phyloP scores from a whole-genome alignment of 176 grass and related monocot species.

The Tillandsia leiboldiana region DNA sequence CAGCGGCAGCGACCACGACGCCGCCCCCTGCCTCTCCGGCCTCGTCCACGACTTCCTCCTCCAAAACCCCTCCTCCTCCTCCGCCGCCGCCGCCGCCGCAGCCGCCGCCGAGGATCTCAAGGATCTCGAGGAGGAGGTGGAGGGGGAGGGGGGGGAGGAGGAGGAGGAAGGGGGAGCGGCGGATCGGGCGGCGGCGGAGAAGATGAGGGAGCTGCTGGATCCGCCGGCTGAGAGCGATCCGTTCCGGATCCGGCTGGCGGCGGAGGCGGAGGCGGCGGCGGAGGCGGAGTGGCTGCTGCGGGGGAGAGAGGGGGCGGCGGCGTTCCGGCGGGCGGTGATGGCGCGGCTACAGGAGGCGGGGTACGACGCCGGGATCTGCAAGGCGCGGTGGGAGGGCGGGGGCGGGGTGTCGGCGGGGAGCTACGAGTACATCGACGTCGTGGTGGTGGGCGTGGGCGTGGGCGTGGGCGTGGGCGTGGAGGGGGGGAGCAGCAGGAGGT shows the following conservation, averaged over 20 bases:
- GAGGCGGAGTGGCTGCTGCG: constrained; percentile 12
- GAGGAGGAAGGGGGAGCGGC: constrained; percentile 2
- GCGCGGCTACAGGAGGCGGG: constrained; percentile 33
- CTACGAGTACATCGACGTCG: constrained; percentile 95
- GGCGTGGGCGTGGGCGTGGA: not conserved
- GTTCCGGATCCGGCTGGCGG: constrained; percentile 50
- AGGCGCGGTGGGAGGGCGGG: constrained; percentile 51
- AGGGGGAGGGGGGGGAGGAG: constrained; percentile 8
- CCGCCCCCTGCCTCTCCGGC: constrained; percentile 51
- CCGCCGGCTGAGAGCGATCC: constrained; percentile 31
- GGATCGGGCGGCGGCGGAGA: constrained; percentile 12
- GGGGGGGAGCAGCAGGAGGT: constrained; percentile 22
- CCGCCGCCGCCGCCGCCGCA: constrained; percentile 30
- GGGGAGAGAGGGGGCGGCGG: constrained; percentile 23
- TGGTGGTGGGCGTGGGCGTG: constrained; percentile 2
- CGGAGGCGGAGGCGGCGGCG: constrained; percentile 24
- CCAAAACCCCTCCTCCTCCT: constrained; percentile 23
- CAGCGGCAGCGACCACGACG: constrained; percentile 74
- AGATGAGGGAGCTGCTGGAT: constrained; percentile 44
- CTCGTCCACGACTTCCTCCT: constrained; percentile 85
- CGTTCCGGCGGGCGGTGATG: constrained; percentile 49
- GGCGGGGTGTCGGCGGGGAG: constrained; percentile 40
- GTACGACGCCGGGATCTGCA: constrained; percentile 83
- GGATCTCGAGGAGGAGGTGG: constrained; percentile 7
- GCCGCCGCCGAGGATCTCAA: not conserved